Evolutionary conservation across 2,329 filamentous ascomycete species (phyloP).

Genomic region (Ophiocordyceps australis): DNA sequence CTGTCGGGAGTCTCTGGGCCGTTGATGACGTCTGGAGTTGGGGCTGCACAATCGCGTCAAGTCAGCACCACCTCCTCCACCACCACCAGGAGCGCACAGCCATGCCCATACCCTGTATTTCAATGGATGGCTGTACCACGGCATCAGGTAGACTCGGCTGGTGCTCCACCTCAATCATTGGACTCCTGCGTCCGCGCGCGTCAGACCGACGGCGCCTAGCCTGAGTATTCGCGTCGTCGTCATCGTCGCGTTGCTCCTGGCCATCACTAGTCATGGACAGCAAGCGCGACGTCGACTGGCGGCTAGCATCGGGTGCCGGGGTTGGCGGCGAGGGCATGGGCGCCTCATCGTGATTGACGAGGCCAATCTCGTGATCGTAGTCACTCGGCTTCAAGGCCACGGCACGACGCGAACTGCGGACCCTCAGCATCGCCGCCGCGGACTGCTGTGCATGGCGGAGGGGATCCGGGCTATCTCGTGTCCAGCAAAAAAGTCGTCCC

Average conservation of each 20-base stretch:
- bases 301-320: no score
- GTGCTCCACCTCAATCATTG: slow-evolving; percentile 1
- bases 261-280: no score
- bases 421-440: slow-evolving; percentile 11
- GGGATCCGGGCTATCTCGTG: neutral
- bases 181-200: no score
- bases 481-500: no score
- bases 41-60: slow-evolving; percentile 7
- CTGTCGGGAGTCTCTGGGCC: slow-evolving; percentile 1
- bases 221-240: slow-evolving; percentile 1
- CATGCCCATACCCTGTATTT: slow-evolving; percentile 13
- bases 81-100: no score
- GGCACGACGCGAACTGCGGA: slow-evolving; percentile 34
- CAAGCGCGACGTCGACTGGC: no score
- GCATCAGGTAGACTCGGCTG: slow-evolving; percentile 5
- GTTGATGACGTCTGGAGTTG: slow-evolving; percentile 10
- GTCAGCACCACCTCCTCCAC: neutral
- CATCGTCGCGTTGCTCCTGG: neutral
- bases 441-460: slow-evolving; percentile 6
- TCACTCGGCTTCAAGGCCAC: slow-evolving; percentile 36
- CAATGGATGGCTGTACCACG: slow-evolving; percentile 12
- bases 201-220: no score
- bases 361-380: slow-evolving; percentile 53
- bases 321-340: neutral
- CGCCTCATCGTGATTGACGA: slow-evolving; percentile 37